Percentiles rank a stretch among this genome's conserved stretches.
These are phyloP conservation scores for Diphasiastrum complanatum DNA, from an alignment of 83 land plant genomes.

Conservation along the genomic window DNA sequence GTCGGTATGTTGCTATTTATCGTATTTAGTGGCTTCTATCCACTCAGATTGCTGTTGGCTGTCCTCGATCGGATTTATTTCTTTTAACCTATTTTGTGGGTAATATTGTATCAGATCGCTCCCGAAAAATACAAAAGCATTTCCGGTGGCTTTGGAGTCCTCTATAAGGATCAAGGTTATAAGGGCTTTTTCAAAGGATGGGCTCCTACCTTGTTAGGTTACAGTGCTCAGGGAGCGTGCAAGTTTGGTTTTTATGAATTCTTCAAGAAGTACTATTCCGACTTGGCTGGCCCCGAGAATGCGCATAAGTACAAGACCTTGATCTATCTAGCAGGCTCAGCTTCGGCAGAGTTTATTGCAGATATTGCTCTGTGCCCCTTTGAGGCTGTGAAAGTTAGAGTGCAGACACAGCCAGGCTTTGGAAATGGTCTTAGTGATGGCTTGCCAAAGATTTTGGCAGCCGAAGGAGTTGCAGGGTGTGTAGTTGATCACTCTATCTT, in stretches of 20 bases:
- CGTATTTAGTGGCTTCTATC: too few species aligned
- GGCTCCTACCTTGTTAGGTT: conserved; percentile 85
- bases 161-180: conserved; percentile 57
- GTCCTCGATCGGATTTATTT: neutral
- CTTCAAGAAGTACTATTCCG: conserved; percentile 87
- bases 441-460: conserved; percentile 49
- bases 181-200: conserved; percentile 74
- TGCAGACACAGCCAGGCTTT: conserved; percentile 85
- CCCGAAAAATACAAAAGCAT: conserved; percentile 72
- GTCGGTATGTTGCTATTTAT: too few species aligned
- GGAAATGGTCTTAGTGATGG: conserved; percentile 77
- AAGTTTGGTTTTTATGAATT: conserved; percentile 85
- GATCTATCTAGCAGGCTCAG: conserved; percentile 83
- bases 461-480: conserved; percentile 64
- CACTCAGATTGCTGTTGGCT: neutral
- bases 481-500: conserved; percentile 4
- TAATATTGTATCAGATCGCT: conserved; percentile 75
- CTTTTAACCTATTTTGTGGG: too few species aligned
- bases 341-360: conserved; percentile 85
- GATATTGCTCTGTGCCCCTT: conserved; percentile 83
- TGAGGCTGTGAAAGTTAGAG: conserved; percentile 85
- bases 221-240: conserved; percentile 81
- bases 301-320: conserved; percentile 72
- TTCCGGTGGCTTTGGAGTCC: conserved; percentile 40
- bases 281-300: conserved; percentile 65